A percentile compares a stretch with the other conserved stretches of the same genome.
These are phyloP conservation scores for Isatis tinctoria DNA, from an alignment of 345 rosid species.

Conservation along the genomic window DNA sequence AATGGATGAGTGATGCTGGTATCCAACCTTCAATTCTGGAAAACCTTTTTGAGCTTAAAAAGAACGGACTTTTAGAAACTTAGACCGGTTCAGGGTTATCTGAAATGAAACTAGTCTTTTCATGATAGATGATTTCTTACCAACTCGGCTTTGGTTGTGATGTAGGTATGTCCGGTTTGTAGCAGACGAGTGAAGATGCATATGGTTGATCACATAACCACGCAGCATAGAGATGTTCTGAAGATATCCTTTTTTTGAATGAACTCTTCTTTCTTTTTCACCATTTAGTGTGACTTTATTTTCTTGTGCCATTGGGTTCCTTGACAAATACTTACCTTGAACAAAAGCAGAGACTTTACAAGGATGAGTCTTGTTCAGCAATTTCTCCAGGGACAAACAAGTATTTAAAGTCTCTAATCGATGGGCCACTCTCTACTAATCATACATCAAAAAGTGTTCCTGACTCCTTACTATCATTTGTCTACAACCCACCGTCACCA, in stretches of 20 bases:
- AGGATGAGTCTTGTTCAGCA: slow-evolving; percentile 41
- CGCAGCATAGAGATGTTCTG: slow-evolving; percentile 24
- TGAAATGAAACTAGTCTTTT: neutral
- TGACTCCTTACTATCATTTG: slow-evolving; percentile 58
- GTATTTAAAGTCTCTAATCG: slow-evolving; percentile 41
- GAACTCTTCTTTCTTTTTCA: no score
- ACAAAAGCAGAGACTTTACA: slow-evolving; percentile 49
- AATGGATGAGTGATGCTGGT: slow-evolving; percentile 82
- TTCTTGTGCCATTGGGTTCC: slow-evolving; percentile 30
- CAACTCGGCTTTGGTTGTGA: slow-evolving; percentile 6
- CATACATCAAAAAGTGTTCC: slow-evolving; percentile 45
- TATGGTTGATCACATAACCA: slow-evolving; percentile 33
- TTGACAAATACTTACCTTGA: slow-evolving; percentile 61
- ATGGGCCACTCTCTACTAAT: slow-evolving; percentile 27
- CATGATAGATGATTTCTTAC: neutral
- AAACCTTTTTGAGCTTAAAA: neutral
- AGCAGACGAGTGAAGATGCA: slow-evolving; percentile 28
- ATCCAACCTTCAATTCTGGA: slow-evolving; percentile 36
- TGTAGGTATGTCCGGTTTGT: slow-evolving; percentile 35
- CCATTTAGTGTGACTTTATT: neutral
- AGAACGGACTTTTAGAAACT: neutral
- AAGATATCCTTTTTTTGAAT: slow-evolving; percentile 23
- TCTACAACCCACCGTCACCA: slow-evolving; percentile 36
- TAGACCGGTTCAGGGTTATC: neutral
- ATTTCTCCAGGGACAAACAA: slow-evolving; percentile 41